These are phyloP conservation scores for Lachancea nothofagi DNA, from an alignment of 805 yeast species.

Conservation along the genomic window DNA sequence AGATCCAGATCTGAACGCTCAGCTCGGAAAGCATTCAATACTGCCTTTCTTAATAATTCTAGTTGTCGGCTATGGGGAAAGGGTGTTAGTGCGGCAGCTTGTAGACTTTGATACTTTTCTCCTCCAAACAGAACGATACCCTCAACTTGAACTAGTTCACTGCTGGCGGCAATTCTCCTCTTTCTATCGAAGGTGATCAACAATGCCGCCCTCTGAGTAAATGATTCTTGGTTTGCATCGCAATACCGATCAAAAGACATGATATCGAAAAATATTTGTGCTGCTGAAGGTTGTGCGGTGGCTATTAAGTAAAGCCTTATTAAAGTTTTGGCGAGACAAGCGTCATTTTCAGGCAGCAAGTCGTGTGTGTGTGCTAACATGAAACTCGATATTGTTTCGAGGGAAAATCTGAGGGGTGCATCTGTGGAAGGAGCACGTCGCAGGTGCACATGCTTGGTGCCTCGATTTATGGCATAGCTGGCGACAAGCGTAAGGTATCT, in stretches of 20 bases:
- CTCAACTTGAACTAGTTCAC: conserved; percentile 8
- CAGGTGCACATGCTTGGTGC: conserved; percentile 4
- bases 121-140: background rate
- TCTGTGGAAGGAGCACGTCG: conserved; percentile 10
- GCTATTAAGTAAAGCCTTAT: conserved; percentile 22
- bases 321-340: conserved; percentile 15
- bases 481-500: conserved; percentile 18
- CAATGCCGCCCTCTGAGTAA: conserved; percentile 18
- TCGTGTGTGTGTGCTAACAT: conserved; percentile 8
- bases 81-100: conserved; percentile 7
- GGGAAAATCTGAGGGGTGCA: conserved; percentile 18
- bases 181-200: conserved; percentile 21
- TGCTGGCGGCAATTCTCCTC: conserved; percentile 13
- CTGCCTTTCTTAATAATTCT: conserved; percentile 18
- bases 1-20: background rate
- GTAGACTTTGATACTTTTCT: background rate
- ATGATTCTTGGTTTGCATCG: conserved; percentile 9
- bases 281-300: conserved; percentile 6
- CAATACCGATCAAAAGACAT: conserved; percentile 22
- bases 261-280: conserved; percentile 13
- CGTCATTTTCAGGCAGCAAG: background rate
- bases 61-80: conserved; percentile 20
- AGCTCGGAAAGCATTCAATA: conserved; percentile 7
- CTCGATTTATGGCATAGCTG: conserved; percentile 12
- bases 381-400: conserved; percentile 15